A percentile compares a stretch with the other conserved stretches of the same genome.
Evolutionary conservation across 768 basidiomycete genomes (phyloP).

Genomic region (Amanita pallidorosea): DNA sequence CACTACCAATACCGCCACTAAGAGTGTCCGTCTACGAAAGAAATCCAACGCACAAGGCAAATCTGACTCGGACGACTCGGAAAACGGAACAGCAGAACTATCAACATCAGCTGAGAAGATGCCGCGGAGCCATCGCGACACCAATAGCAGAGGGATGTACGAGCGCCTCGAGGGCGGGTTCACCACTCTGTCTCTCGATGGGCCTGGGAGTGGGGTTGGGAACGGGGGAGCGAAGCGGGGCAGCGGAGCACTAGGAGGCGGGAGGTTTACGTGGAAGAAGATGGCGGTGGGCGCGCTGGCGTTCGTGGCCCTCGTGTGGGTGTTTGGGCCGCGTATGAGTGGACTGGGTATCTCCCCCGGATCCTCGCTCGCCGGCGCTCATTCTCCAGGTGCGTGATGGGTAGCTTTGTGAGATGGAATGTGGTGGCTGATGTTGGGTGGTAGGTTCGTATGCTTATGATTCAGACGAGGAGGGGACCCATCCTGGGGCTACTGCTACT

Average conservation of each 20-base stretch:
- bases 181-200: background rate
- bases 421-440: too few species aligned
- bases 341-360: constrained; percentile 11
- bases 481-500: too few species aligned
- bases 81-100: background rate
- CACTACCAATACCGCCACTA: too few species aligned
- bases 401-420: too few species aligned
- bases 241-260: constrained; percentile 3
- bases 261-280: constrained; percentile 51
- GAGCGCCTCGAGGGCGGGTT: constrained; percentile 2
- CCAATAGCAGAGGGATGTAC: background rate
- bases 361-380: constrained; percentile 11
- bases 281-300: constrained; percentile 47
- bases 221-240: too few species aligned
- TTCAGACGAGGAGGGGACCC: too few species aligned
- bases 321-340: constrained; percentile 43
- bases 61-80: too few species aligned
- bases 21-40: too few species aligned
- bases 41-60: too few species aligned
- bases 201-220: background rate
- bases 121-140: background rate
- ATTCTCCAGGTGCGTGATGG: background rate
- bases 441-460: too few species aligned
- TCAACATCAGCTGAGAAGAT: background rate
- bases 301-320: constrained; percentile 51